Conservation (phyloP, 1,284 basidiomycete species). For the Pseudozyma hubeiensis region DNA sequence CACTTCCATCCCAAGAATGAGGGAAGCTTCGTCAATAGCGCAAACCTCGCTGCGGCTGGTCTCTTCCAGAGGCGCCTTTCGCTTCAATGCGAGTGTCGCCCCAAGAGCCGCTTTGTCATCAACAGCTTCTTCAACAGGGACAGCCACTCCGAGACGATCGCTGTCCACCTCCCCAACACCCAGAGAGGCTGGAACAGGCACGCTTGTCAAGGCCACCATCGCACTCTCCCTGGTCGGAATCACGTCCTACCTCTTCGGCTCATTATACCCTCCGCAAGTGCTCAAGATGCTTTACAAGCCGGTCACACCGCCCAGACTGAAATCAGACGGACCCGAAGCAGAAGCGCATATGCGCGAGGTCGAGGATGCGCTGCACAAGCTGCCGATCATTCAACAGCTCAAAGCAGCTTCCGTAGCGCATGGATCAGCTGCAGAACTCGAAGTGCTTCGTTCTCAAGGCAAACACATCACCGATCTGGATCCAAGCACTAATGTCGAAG, state of each 20-base stretch:
- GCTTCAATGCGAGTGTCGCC: background rate
- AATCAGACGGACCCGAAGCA: constrained; percentile 76
- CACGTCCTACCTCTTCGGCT: constrained; percentile 73
- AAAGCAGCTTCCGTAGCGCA: constrained; percentile 30
- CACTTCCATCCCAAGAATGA: constrained; percentile 13
- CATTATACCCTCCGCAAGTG: constrained; percentile 76
- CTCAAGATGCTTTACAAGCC: constrained; percentile 78
- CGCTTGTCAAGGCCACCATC: constrained; percentile 40
- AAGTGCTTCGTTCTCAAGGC: constrained; percentile 31
- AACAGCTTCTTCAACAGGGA: constrained; percentile 1
- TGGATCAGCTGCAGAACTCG: constrained; percentile 32
- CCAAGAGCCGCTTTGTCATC: background rate
- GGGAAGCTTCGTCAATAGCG: constrained; percentile 16
- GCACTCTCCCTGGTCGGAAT: constrained; percentile 50
- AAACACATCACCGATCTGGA: constrained; percentile 37
- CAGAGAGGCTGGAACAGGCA: constrained; percentile 14
- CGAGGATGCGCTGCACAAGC: constrained; percentile 77
- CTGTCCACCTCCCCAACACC: constrained; percentile 37
- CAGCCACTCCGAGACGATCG: constrained; percentile 10
- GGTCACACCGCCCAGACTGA: constrained; percentile 77
- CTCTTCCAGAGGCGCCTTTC: background rate
- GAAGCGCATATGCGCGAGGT: constrained; percentile 75
- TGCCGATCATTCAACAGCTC: constrained; percentile 71
- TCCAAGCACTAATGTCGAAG: constrained; percentile 25
- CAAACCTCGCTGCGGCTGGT: constrained; percentile 9